Evolutionary conservation across 768 basidiomycete genomes (phyloP).

Genomic region (Lactarius psammicola): DNA sequence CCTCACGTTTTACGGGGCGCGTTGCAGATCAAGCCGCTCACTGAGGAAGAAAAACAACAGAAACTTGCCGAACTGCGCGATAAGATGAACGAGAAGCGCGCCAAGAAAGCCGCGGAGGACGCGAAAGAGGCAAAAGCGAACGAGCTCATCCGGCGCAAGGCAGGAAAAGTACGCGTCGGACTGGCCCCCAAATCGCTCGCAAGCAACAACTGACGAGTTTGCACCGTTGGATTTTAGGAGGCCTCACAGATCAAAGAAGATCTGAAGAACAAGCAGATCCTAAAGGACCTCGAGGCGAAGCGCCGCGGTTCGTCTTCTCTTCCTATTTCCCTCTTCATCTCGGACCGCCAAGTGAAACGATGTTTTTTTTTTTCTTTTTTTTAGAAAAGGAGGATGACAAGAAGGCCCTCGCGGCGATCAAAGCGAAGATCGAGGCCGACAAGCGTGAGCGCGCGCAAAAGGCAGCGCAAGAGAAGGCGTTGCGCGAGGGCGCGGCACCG

Average conservation of each 20-base stretch:
- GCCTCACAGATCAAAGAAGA: conserved; percentile 71
- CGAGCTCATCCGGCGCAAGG: conserved; percentile 80
- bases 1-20: neutral
- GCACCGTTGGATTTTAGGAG: conserved; percentile 48
- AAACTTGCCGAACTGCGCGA: conserved; percentile 75
- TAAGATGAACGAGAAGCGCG: conserved; percentile 80
- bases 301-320: conserved; percentile 58
- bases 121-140: conserved; percentile 69
- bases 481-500: conserved; percentile 68
- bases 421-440: conserved; percentile 93
- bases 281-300: conserved; percentile 81
- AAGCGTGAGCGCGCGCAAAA: conserved; percentile 87
- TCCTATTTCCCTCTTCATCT: neutral
- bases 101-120: conserved; percentile 68
- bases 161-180: conserved; percentile 59
- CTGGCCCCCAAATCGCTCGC: neutral
- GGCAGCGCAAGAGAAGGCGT: conserved; percentile 84
- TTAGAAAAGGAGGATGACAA: conserved; percentile 89
- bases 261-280: conserved; percentile 68
- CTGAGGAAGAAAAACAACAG: conserved; percentile 87
- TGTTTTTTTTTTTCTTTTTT: neutral
- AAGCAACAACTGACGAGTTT: neutral
- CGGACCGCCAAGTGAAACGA: too few relatives aligned
- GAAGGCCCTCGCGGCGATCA: conserved; percentile 80
- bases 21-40: conserved; percentile 87